Base-by-base conservation (phyloP, 2,329 filamentous ascomycete genomes). In the Colletotrichum lini region DNA sequence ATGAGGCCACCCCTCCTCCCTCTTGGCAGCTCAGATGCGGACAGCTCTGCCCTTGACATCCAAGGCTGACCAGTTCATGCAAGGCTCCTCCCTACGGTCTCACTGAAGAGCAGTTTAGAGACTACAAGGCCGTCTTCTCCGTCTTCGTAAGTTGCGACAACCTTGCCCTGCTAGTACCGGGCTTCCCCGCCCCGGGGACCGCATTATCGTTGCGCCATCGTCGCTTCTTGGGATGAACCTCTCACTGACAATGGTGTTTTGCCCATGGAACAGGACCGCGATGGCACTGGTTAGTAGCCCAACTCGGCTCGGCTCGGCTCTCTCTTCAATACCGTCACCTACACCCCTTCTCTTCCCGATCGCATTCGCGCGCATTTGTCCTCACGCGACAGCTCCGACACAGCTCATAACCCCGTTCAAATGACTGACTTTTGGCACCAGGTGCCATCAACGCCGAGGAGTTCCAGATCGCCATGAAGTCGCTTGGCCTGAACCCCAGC, bases 391-490 rank as follows among this genome's bases (percentile, higher is more conserved):
- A 57, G 52, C 23, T 56, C 23, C 13, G 18, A 8, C 35, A 16
- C 35, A 30, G 30, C 47, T 12, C 40, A 42, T 40, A 30, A 49
- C 26, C 45, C 35, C 35, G 21, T 10, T 23, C 56, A 35, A 21
- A 21, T 45, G 42, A 52, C 68, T 73, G 49, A 73, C 63, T 16
- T 61, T 18, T 45, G 45, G 15, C 23, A 42, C 40, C 50, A 74
- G 73, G 71, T 49, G 67, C 64, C 60, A 74, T 74, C 64, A 67
- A 72, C 64, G 70, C 73, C 50, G 60, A 64, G 59, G 73, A 74
- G 67, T 72, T 74, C 47, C 73, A 71, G 64, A 66, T 72, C 60
- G 73, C 73, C 63, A 74, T 74, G 73, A 72, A 73, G 44, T 74
- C 73, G n/a, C 67, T 74, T 21, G 73, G 73, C 42, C 71, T 74